Base-by-base conservation (phyloP, 495 filamentous ascomycete species). In the Clohesyomyces aquaticus region DNA sequence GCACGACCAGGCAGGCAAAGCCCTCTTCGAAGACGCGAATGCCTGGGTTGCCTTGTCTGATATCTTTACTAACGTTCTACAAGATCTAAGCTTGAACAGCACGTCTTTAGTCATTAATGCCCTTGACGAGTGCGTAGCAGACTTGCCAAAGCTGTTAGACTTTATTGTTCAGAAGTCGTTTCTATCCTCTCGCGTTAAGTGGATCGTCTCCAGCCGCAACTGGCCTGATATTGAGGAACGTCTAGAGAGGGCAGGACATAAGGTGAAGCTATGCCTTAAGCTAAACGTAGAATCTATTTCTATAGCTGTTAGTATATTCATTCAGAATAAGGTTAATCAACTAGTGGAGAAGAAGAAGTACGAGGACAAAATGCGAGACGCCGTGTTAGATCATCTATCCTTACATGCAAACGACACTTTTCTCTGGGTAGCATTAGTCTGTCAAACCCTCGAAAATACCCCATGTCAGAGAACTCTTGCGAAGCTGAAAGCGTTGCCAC, bases 21-120 rank as follows among this genome's bases (percentile, higher is more conserved):
- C 8, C 6, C 67, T 77, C 0, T 78, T 79, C 54, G 71, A 71
- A 23, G 41, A 59, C 25, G 26, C 55, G 43, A 59, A 59, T 48
- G 55, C 55, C 45, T 59, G 55, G 41, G 43, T 49, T 19, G 55
- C 43, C 43, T 49, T 59, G 21, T 14, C 42, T 2, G 55, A 59
- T 3, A 59, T 59, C 55, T 59, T 59, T 23, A 26, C n/a, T 21
- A 26, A 59, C 25, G 25, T 59, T 8, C 45, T 59, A 27, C 55
- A 38, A 59, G 55, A 59, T 26, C 55, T 43, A 35, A 47, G 55
- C 26, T 26, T 59, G 23, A 32, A 26, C 22, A 27, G 11, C 12
- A 59, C 55, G 18, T 59, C 47, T 32, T 26, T 59, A 23, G 19
- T 59, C 28, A 48, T 59, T 26, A 43, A 59, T 26, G 55, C 55